These are phyloP conservation scores for Dryas integrifolia DNA, from an alignment of 331 rosid species.

Conservation along the genomic window DNA sequence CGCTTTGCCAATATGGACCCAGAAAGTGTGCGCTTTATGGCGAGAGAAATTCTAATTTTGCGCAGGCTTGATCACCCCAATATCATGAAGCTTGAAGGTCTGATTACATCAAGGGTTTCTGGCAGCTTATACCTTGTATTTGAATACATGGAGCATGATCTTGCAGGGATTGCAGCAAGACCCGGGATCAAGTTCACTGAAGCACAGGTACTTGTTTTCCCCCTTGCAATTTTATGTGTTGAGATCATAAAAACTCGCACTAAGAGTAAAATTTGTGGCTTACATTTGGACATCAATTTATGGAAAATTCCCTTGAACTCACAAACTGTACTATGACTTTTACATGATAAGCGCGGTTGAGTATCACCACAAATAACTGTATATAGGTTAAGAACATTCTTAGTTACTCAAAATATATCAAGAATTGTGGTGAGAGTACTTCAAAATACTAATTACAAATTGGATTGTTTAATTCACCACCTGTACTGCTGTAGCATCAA, in stretches of 20 bases:
- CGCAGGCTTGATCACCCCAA: constrained; percentile 89
- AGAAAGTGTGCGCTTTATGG: constrained; percentile 89
- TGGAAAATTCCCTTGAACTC: neutral
- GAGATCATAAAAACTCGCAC: neutral
- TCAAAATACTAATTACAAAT: neutral
- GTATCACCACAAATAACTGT: neutral
- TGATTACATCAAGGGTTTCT: constrained; percentile 75
- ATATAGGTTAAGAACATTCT: neutral
- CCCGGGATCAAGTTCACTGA: constrained; percentile 66
- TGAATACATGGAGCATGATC: constrained; percentile 95
- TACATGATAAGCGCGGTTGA: neutral
- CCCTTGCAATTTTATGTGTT: neutral
- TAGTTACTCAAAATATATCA: neutral
- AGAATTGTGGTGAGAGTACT: neutral
- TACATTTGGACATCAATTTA: neutral
- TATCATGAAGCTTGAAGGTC: constrained; percentile 89
- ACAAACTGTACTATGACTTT: neutral
- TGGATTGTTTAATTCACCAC: neutral
- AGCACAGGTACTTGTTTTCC: constrained; percentile 52
- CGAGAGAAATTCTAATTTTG: constrained; percentile 65
- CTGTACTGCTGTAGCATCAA: neutral
- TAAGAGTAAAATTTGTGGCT: neutral
- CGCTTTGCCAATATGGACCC: constrained; percentile 84
- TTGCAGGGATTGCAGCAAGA: constrained; percentile 65
- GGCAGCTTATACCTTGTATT: constrained; percentile 82